phyloP scores from a whole-genome alignment of 371 early-diverging fungal genomes.

The Lichtheimia ramosa region DNA sequence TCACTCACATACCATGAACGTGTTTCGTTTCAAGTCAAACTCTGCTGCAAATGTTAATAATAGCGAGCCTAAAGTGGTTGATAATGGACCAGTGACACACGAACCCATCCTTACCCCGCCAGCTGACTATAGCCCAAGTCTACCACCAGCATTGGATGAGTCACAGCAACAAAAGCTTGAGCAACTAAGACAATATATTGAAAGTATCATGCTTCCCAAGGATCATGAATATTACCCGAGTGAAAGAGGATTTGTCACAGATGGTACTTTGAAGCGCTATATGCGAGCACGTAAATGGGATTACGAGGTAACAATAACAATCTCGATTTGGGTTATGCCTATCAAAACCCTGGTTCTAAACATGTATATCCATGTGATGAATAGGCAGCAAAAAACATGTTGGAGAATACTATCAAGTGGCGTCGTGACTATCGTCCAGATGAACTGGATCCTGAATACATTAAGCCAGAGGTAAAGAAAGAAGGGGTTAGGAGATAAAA shows the following conservation, averaged over 20 bases:
- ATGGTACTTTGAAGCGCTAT: slow-evolving; percentile 68
- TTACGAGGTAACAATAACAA: slow-evolving; percentile 27
- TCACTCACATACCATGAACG: slow-evolving; percentile 15
- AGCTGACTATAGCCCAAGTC: slow-evolving; percentile 17
- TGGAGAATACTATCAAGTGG: slow-evolving; percentile 80
- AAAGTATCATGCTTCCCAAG: slow-evolving; percentile 49
- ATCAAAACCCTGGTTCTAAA: background rate
- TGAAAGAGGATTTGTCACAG: slow-evolving; percentile 57
- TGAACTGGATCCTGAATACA: slow-evolving; percentile 67
- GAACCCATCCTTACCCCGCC: slow-evolving; percentile 38
- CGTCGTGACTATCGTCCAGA: slow-evolving; percentile 72
- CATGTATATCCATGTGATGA: background rate
- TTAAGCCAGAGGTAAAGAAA: slow-evolving; percentile 66
- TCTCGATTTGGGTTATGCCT: background rate
- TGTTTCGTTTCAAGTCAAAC: slow-evolving; percentile 21
- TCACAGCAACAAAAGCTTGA: slow-evolving; percentile 49
- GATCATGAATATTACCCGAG: slow-evolving; percentile 46
- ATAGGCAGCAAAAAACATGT: slow-evolving; percentile 55
- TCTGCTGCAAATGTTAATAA: slow-evolving; percentile 3
- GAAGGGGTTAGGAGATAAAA: background rate
- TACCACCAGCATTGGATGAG: slow-evolving; percentile 37
- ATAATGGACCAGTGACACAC: slow-evolving; percentile 30
- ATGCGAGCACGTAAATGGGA: slow-evolving; percentile 81
- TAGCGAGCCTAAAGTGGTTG: slow-evolving; percentile 5
- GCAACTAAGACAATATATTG: slow-evolving; percentile 49